Evolutionary conservation across 2,329 filamentous ascomycete genomes (phyloP).

Genomic region (Karstenula rhodostoma): DNA sequence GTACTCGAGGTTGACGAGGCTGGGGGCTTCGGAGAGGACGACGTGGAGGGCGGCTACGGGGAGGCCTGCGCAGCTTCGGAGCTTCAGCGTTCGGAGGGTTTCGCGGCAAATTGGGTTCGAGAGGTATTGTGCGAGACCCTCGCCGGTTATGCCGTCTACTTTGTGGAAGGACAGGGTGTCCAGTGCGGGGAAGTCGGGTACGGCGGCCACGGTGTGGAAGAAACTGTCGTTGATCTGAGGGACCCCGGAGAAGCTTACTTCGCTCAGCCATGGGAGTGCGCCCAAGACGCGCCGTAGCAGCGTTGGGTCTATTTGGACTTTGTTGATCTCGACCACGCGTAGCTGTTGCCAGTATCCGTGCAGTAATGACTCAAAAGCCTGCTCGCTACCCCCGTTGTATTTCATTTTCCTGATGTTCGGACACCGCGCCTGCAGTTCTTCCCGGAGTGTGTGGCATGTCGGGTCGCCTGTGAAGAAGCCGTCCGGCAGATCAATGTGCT

Average conservation of each 20-base stretch:
- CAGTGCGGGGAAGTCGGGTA: slow-evolving; percentile 78
- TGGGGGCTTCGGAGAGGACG: slow-evolving; percentile 65
- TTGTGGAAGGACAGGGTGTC: slow-evolving; percentile 77
- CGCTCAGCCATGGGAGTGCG: slow-evolving; percentile 71
- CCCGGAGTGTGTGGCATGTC: slow-evolving; percentile 75
- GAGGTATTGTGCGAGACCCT: slow-evolving; percentile 75
- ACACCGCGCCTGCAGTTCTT: slow-evolving; percentile 85
- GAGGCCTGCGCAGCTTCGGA: slow-evolving; percentile 74
- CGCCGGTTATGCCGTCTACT: slow-evolving; percentile 73
- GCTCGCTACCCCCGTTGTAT: slow-evolving; percentile 80
- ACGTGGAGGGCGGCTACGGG: slow-evolving; percentile 67
- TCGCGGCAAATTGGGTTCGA: slow-evolving; percentile 63
- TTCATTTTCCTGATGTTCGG: slow-evolving; percentile 88
- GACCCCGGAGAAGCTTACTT: slow-evolving; percentile 77
- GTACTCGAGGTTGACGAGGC: slow-evolving; percentile 67
- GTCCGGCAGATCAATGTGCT: slow-evolving; percentile 89
- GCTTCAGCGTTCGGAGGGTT: slow-evolving; percentile 71
- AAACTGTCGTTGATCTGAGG: slow-evolving; percentile 77
- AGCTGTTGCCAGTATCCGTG: slow-evolving; percentile 73
- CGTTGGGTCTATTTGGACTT: slow-evolving; percentile 73
- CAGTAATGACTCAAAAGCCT: slow-evolving; percentile 74
- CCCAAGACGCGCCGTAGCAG: slow-evolving; percentile 75
- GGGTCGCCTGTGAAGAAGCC: slow-evolving; percentile 85
- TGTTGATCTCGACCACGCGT: slow-evolving; percentile 75
- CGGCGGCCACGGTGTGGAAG: slow-evolving; percentile 70